Evolutionary conservation across 176 grass and related monocot genomes (phyloP).

Genomic region (Aegilops longissima): DNA sequence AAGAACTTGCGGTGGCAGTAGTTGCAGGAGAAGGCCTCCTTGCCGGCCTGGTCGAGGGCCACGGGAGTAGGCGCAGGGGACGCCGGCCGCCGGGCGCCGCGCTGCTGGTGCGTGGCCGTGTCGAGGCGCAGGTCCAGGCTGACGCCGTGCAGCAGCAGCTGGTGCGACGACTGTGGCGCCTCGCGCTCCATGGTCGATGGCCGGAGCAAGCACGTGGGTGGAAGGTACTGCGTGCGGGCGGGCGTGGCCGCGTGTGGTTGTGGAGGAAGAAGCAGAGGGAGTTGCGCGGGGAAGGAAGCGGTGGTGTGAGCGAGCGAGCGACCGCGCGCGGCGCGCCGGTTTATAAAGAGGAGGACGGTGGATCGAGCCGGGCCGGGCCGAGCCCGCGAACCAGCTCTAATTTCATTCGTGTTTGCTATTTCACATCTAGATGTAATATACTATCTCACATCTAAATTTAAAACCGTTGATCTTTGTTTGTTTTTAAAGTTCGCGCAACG

Average conservation of each 20-base stretch:
- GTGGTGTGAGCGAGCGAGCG: not conserved
- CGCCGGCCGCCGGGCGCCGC: not conserved
- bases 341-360: no score
- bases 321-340: no score
- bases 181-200: slow-evolving; percentile 33
- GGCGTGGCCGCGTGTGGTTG: not conserved
- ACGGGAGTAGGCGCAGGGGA: not conserved
- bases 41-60: not conserved
- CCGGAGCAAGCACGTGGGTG: not conserved
- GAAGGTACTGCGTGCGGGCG: no score
- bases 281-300: no score
- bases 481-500: no score
- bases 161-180: not conserved
- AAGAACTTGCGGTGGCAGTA: slow-evolving; percentile 82
- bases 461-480: no score
- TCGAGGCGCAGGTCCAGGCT: slow-evolving; percentile 61
- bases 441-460: no score
- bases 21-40: slow-evolving; percentile 79
- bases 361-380: no score
- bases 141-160: slow-evolving; percentile 22
- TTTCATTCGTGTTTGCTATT: no score
- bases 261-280: not conserved
- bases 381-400: no score
- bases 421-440: no score
- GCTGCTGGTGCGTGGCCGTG: not conserved